phyloP scores from a whole-genome alignment of 352 stramenopile genomes.

The Pelagophyceae sp. region DNA sequence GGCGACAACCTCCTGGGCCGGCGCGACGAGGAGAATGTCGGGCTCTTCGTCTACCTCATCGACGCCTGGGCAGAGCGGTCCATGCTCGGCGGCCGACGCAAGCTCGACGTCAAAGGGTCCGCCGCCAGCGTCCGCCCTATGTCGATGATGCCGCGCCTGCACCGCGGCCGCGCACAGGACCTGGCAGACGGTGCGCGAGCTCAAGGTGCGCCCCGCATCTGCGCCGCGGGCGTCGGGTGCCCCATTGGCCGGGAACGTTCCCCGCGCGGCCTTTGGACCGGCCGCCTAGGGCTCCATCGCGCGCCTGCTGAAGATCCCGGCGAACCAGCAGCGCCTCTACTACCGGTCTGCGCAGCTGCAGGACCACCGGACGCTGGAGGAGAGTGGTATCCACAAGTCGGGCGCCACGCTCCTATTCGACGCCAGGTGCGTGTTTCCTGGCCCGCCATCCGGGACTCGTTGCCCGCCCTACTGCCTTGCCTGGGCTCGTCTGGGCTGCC shows the following conservation, averaged over 20 bases:
- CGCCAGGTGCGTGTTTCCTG: slow-evolving; percentile 31
- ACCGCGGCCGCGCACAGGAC: too few relatives aligned
- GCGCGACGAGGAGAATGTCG: too few relatives aligned
- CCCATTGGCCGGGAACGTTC: too few relatives aligned
- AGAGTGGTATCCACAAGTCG: slow-evolving; percentile 54
- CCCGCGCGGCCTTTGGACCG: too few relatives aligned
- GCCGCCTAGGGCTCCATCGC: too few relatives aligned
- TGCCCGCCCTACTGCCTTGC: not conserved
- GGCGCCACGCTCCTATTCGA: slow-evolving; percentile 53
- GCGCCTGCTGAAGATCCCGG: not conserved
- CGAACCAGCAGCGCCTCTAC: not conserved
- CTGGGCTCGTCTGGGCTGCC: not conserved
- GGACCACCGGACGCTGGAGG: slow-evolving; percentile 53
- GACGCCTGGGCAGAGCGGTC: not conserved
- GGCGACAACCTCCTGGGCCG: too few relatives aligned
- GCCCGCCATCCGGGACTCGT: not conserved
- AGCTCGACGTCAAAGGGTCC: slow-evolving; percentile 7
- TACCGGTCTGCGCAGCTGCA: slow-evolving; percentile 33
- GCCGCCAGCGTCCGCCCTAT: too few relatives aligned
- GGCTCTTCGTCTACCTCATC: not conserved
- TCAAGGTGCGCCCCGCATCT: not conserved
- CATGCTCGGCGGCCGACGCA: not conserved
- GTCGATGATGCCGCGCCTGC: too few relatives aligned
- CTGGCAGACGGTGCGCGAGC: not conserved
- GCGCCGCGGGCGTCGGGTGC: not conserved